phyloP scores from a whole-genome alignment of 2,329 filamentous ascomycete species.

The Hymenoscyphus infarciens region DNA sequence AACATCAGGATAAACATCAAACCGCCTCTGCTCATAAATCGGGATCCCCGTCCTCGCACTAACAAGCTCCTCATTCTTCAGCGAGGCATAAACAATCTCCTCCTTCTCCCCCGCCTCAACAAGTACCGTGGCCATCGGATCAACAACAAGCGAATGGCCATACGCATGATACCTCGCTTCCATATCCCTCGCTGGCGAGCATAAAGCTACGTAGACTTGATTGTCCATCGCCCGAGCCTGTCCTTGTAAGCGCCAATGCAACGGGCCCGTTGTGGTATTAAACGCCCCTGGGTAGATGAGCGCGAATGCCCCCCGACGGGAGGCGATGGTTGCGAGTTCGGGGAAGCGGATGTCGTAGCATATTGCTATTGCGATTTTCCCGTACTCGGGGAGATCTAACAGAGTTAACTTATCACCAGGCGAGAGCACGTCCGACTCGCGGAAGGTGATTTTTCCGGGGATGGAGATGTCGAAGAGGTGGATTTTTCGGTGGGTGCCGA shows the following conservation, averaged over 20 bases:
- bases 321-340: conserved; percentile 85
- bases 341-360: conserved; percentile 99
- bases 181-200: conserved; percentile 82
- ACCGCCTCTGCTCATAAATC: conserved; percentile 77
- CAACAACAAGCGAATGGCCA: conserved; percentile 85
- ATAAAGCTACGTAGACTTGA: conserved; percentile 89
- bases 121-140: conserved; percentile 83
- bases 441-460: conserved; percentile 88
- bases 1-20: conserved; percentile 94
- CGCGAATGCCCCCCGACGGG: conserved; percentile 79
- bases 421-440: conserved; percentile 82
- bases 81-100: conserved; percentile 68
- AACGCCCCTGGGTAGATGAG: conserved; percentile 96
- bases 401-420: conserved; percentile 83
- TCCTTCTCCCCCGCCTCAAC: conserved; percentile 75
- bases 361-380: conserved; percentile 82
- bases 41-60: conserved; percentile 81
- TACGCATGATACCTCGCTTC: conserved; percentile 79
- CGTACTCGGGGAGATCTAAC: conserved; percentile 83
- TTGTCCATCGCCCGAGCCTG: conserved; percentile 87
- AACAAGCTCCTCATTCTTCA: conserved; percentile 65
- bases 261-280: conserved; percentile 84
- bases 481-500: conserved; percentile 89
- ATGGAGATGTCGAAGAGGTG: conserved; percentile 99
- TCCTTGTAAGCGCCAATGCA: conserved; percentile 87